Evolutionary conservation across 768 basidiomycete species (phyloP), one percentile per base, ranked within the genome.

Genomic region (Podaxis sp.): DNA sequence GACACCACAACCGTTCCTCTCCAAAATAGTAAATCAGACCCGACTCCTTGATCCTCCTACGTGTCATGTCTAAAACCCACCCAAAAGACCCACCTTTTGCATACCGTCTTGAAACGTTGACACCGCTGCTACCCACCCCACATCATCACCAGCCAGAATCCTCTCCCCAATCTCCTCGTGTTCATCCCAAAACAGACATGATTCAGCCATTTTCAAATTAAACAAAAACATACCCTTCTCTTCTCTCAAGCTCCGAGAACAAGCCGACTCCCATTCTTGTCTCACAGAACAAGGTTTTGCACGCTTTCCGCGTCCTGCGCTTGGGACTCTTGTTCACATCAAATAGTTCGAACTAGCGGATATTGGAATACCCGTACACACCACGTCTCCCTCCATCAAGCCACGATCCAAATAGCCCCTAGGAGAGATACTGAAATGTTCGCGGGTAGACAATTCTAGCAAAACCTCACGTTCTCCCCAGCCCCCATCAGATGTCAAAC

Each of bases 381-480:
- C 43, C 29, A 57, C 36, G 6, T 25, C 19, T 33, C 15, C 41
- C 17, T 13, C 60, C 11, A 43, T 33, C 41, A 53, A 60, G 22
- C 52, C 24, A 41, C 43, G 4, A 13, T 4, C 13, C 53, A 25
- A 17, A 7, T 12, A 22, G 43, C 40, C 6, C 29, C 19, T 22
- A 47, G 13, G 11, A 22, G 11, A 12, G 12, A 47, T 33, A 12
- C 47, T 41, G 55, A 54, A 61, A 61, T 61, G 60, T 47, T 61
- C 60, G 60, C 60, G 60, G 60, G 60, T 61, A 61, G 60, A 55
- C 40, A 7, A 25, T 51, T 59, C 33, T 24, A 24, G 58, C 51
- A 59, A 59, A 24, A 29, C 49, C 52, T 54, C 53, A 29, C 53
- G 19, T 40, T 17, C 9, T 6, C 51, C 38, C 47, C 60, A 61